Evolutionary conservation across 2,329 filamentous ascomycete species (phyloP), one percentile per base, ranked within the genome.

Genomic region (Monilinia fructicola): DNA sequence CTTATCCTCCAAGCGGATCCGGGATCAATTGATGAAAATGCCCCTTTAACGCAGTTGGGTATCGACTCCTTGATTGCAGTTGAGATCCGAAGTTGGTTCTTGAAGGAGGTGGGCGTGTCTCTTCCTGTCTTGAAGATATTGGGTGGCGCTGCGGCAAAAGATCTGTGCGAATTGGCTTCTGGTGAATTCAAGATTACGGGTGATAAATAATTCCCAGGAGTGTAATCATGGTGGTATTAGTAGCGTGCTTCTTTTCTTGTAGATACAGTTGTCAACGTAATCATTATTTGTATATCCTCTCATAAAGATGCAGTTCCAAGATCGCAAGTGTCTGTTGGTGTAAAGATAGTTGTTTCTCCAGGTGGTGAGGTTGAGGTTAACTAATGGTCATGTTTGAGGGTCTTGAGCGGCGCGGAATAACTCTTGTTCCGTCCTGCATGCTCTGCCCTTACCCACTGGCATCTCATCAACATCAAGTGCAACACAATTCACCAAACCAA

Each of bases 21-120:
- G 6, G 48, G 46, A 3, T 61, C 64, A 16, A 42, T 66, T 12
- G 44, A 54, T 35, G 46, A 31, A 16, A 35, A n/a, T 54, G 48
- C 42, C 26, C 54, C 62, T 16, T 40, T 67, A 35, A 53, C 48
- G 12, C 35, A 65, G 3, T 28, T 65, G 28, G 66, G 83, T 1
- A 79, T 84, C 9, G 83, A 85, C 74, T 84, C 81, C 0, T 77
- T 85, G 16, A 79, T 84, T 9, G 83, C 82, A 1, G 81, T 84
- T 35, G 81, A 80, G 11, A 74, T 84, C 4, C 78, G 82, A 23
- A 83, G 79, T 69, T 84, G 82, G 82, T 75, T 84, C 1, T 72
- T 78, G 11, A 74, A 76, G 53, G 78, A 79, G 67, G 78, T 78
- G 23, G 77, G 76, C 2, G 79, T 79, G 1, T 76, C 81, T 54